Conservation (phyloP, 495 filamentous ascomycete species). For the Collariella sp. region DNA sequence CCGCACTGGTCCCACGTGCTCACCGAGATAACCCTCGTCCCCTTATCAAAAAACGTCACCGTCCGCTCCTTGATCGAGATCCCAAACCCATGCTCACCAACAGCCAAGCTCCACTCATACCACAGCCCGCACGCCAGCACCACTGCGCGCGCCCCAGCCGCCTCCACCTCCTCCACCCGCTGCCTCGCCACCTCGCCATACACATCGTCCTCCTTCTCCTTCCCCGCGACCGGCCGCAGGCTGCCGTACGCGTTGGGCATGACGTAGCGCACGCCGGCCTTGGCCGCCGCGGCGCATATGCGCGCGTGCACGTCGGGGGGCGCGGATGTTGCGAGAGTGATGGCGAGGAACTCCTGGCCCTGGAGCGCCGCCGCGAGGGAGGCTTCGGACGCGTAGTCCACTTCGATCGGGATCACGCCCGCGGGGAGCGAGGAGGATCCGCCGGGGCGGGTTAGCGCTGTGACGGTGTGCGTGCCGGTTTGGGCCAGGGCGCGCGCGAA, state of each 20-base stretch:
- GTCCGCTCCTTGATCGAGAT: conserved; percentile 26
- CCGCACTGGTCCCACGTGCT: conserved; percentile 39
- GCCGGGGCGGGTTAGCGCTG: conserved; percentile 44
- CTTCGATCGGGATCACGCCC: conserved; percentile 26
- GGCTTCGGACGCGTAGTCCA: conserved; percentile 33
- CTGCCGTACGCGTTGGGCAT: conserved; percentile 55
- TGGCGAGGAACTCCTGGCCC: conserved; percentile 50
- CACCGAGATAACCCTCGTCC: conserved; percentile 23
- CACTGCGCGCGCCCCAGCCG: conserved; percentile 25
- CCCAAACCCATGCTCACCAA: conserved; percentile 25
- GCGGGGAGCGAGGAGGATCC: conserved; percentile 28
- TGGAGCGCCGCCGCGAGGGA: conserved; percentile 35
- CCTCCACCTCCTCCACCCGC: conserved; percentile 27
- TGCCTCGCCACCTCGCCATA: background rate
- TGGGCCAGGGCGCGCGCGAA: conserved; percentile 45
- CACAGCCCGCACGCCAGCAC: conserved; percentile 39
- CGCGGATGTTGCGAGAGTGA: conserved; percentile 37
- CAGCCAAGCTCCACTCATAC: conserved; percentile 38
- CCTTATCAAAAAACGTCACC: conserved; percentile 30
- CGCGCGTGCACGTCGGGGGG: conserved; percentile 29
- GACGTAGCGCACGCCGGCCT: conserved; percentile 52
- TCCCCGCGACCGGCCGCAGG: too few species aligned
- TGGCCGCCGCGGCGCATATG: conserved; percentile 49
- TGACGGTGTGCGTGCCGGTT: conserved; percentile 46
- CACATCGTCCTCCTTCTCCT: conserved; percentile 25